Evolutionary conservation across 495 filamentous ascomycete species (phyloP), one percentile per base, ranked within the genome.

Genomic region (Podospora comata): DNA sequence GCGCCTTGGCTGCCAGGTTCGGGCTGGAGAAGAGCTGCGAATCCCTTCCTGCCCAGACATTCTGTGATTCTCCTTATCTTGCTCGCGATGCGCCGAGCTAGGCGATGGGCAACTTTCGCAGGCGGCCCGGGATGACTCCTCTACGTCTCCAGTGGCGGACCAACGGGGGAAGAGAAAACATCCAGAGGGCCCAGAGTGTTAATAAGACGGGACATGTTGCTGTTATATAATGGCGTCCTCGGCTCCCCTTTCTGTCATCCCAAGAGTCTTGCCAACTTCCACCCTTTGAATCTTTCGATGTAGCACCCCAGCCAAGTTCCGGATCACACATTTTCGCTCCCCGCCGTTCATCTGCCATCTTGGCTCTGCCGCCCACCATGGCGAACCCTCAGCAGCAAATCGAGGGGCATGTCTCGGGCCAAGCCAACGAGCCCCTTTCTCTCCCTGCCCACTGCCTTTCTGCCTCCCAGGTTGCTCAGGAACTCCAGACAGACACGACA

Each of bases 391-490:
- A 28, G 30, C 26, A 62, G 5, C 19, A 18, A 28, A 28, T 63
- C 61, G 61, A 20, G 34, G 60, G 60, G 23, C 64, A 65, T 65
- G 64, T 66, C 64, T 59, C 64, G 7, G 55, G 64, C 26, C 64
- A 66, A 30, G 64, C 27, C 9, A 60, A 60, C 20, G 32, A 60
- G 26, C 64, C 54, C 5, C 55, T 59, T 19, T 59, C 64, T 18
- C 64, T 28, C 28, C 64, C 64, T n/a, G 64, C 64, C 26, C 64
- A 66, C 56, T 66, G 64, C 64, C 56, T 66, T 20, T 60, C 64
- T 26, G 11, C 27, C 6, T 20, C 23, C 27, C 54, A 60, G 18
- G 64, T 66, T 13, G 56, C 56, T 6, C 56, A 18, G 4, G 64
- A 66, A 44, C 64, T 66, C 28, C 27, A 60, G 32, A 60, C 64